Evolutionary conservation across 139 green algal genomes (phyloP).

Genomic region (Pycnococcus provasolii): DNA sequence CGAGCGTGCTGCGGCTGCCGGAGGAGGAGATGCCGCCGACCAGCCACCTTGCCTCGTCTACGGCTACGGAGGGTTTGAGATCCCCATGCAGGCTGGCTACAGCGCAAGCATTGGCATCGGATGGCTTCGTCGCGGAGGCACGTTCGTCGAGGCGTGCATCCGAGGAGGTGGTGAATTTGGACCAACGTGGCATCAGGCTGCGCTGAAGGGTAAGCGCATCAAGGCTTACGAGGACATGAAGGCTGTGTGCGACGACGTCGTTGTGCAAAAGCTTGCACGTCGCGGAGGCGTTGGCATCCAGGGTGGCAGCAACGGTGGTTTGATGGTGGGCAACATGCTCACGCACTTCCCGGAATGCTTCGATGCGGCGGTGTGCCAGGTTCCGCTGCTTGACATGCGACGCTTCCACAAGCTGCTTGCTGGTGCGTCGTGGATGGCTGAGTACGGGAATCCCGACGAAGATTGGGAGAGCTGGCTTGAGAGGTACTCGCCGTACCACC

Average conservation of each 20-base stretch:
- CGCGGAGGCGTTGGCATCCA: neutral
- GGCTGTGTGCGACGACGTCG: constrained; percentile 1
- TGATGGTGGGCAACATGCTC: constrained; percentile 6
- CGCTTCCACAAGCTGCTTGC: neutral
- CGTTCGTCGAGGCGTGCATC: constrained; percentile 3
- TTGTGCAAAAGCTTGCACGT: too few relatives aligned
- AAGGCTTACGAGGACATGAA: constrained; percentile 2
- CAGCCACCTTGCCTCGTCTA: neutral
- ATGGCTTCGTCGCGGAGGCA: neutral
- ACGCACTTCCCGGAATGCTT: constrained; percentile 9
- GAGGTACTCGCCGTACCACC: constrained; percentile 7
- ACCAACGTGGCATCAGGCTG: neutral
- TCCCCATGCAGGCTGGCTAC: neutral
- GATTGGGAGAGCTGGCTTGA: neutral
- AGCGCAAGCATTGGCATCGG: neutral
- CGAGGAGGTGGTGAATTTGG: constrained; percentile 12
- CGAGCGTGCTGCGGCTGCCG: neutral
- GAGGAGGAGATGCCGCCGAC: too few relatives aligned
- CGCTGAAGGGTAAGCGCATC: constrained; percentile 5
- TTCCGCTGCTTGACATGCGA: constrained; percentile 8
- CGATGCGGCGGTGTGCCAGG: neutral
- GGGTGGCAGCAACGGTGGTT: constrained; percentile 9
- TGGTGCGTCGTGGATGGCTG: constrained; percentile 10
- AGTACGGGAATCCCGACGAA: constrained; percentile 12
- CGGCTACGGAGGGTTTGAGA: constrained; percentile 16